phyloP scores from a whole-genome alignment of 495 filamentous ascomycete genomes.

The Talaromyces trachyspermus region DNA sequence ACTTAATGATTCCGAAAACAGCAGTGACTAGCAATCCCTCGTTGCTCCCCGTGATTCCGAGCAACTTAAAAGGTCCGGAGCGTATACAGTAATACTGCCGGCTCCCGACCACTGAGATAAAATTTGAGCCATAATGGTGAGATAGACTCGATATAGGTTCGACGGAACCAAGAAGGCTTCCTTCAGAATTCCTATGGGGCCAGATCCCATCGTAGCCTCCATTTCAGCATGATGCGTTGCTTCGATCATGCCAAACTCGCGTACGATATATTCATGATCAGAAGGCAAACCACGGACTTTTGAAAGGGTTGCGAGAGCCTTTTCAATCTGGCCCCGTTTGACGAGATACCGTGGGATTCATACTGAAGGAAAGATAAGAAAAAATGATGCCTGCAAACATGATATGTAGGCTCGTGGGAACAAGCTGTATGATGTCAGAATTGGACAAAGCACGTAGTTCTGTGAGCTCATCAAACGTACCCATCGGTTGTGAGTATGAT shows the following conservation, averaged over 20 bases:
- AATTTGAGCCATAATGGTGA: slow-evolving; percentile 52
- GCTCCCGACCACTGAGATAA: slow-evolving; percentile 66
- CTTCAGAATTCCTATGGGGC: slow-evolving; percentile 46
- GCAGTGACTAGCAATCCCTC: slow-evolving; percentile 60
- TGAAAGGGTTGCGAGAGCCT: slow-evolving; percentile 39
- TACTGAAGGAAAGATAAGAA: slow-evolving; percentile 55
- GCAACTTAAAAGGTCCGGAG: slow-evolving; percentile 57
- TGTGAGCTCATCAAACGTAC: slow-evolving; percentile 20
- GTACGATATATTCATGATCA: slow-evolving; percentile 38
- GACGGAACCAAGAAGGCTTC: slow-evolving; percentile 52
- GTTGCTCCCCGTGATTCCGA: slow-evolving; percentile 54
- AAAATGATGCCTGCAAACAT: slow-evolving; percentile 66
- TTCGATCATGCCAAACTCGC: slow-evolving; percentile 56
- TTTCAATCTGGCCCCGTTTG: slow-evolving; percentile 46
- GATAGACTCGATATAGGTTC: slow-evolving; percentile 58
- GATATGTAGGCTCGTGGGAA: slow-evolving; percentile 64
- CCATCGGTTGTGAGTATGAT: slow-evolving; percentile 51
- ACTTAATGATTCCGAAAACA: slow-evolving; percentile 65
- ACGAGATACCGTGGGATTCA: slow-evolving; percentile 60
- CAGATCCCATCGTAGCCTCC: slow-evolving; percentile 52
- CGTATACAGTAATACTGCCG: slow-evolving; percentile 56
- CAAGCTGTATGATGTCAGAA: slow-evolving; percentile 39
- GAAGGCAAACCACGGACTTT: slow-evolving; percentile 33
- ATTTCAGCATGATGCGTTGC: slow-evolving; percentile 63
- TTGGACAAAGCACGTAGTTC: neutral